These are phyloP conservation scores for Rhododendron henanense DNA, from an alignment of 148 eudicot species.

Conservation along the genomic window DNA sequence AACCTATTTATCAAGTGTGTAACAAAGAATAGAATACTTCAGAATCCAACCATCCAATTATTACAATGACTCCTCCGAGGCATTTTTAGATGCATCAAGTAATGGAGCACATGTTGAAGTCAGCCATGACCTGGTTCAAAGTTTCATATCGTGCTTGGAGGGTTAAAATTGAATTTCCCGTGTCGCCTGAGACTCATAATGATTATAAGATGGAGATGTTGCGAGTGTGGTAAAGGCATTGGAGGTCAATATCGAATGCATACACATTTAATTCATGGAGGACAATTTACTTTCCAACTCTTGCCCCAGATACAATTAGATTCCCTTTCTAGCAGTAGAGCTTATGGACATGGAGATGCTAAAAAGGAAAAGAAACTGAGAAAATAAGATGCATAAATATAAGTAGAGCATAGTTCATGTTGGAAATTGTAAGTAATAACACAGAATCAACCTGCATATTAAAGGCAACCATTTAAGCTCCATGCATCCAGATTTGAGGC, in stretches of 20 bases:
- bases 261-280: neutral
- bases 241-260: neutral
- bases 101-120: neutral
- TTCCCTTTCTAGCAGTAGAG: neutral
- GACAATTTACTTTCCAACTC: neutral
- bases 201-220: neutral
- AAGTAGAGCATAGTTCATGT: neutral
- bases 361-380: neutral
- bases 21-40: too few relatives aligned
- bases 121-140: neutral
- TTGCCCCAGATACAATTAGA: neutral
- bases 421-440: neutral
- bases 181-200: neutral
- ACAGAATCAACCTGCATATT: constrained; percentile 73
- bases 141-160: neutral
- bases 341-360: neutral
- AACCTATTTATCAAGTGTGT: too few relatives aligned
- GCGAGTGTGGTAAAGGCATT: neutral
- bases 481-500: constrained; percentile 58
- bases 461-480: constrained; percentile 96
- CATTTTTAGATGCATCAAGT: too few relatives aligned
- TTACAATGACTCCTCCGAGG: too few relatives aligned
- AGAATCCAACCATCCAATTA: too few relatives aligned
- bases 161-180: neutral
- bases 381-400: neutral